phyloP scores from a whole-genome alignment of 2,329 filamentous ascomycete species.

The Phialophora chinensis region DNA sequence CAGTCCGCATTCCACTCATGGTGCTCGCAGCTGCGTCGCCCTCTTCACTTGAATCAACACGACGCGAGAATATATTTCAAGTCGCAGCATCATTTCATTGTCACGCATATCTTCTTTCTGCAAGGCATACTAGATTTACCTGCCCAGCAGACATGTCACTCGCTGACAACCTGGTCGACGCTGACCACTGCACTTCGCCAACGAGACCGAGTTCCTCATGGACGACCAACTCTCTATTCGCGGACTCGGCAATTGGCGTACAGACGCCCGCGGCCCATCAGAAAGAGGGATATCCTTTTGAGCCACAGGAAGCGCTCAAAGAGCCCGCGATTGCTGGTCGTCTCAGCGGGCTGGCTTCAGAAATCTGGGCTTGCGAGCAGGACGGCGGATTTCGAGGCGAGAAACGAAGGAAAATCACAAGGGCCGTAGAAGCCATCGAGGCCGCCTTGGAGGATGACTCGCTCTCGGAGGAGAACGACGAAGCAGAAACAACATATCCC shows the following conservation, averaged over 20 bases:
- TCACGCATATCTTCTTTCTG: conserved; percentile 12
- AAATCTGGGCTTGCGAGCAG: conserved; percentile 35
- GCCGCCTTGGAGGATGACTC: conserved; percentile 30
- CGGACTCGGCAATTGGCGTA: conserved; percentile 42
- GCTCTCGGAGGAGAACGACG: conserved; percentile 5
- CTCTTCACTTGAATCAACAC: background rate
- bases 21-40: conserved; percentile 14
- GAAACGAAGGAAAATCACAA: conserved; percentile 26
- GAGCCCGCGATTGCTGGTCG: conserved; percentile 27
- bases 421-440: conserved; percentile 28
- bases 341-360: conserved; percentile 32
- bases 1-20: conserved; percentile 5
- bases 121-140: background rate
- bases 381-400: conserved; percentile 28
- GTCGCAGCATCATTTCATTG: background rate
- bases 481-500: conserved; percentile 19
- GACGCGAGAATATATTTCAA: background rate
- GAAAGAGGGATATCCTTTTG: conserved; percentile 19
- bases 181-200: conserved; percentile 16
- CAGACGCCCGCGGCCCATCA: conserved; percentile 32
- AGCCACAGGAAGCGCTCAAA: conserved; percentile 10
- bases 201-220: conserved; percentile 33
- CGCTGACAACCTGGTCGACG: conserved; percentile 11
- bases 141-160: conserved; percentile 12
- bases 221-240: conserved; percentile 39